Percentiles rank a stretch among this genome's conserved stretches.
Conservation (phyloP, 306 rosid genomes). For the Senna siamea region DNA sequence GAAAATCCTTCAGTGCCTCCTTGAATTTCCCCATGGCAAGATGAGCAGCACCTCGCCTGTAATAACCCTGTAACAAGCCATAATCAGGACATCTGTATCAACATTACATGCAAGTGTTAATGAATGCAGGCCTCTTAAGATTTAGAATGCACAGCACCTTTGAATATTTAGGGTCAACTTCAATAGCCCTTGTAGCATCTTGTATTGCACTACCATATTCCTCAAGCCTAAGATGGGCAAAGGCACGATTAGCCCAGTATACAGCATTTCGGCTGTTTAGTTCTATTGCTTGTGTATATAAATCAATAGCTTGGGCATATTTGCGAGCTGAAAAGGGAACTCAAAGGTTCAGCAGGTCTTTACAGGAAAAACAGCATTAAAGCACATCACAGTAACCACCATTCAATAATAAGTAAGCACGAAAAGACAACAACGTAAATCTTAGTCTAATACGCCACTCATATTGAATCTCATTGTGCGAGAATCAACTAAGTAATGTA, state of each 20-base stretch:
- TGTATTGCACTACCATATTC: slow-evolving; percentile 96
- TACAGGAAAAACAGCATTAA: slow-evolving; percentile 6
- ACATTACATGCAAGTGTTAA: slow-evolving; percentile 23
- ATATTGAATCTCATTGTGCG: slow-evolving; percentile 8
- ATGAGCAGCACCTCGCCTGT: slow-evolving; percentile 93
- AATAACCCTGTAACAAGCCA: slow-evolving; percentile 79
- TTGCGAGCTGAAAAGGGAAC: slow-evolving; percentile 76
- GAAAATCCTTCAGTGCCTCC: slow-evolving; percentile 96
- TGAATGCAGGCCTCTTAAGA: slow-evolving; percentile 20
- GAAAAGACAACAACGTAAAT: background rate
- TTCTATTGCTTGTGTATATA: slow-evolving; percentile 88
- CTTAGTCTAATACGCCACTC: slow-evolving; percentile 6
- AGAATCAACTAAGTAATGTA: slow-evolving; percentile 7
- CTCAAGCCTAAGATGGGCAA: slow-evolving; percentile 93
- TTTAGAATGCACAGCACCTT: slow-evolving; percentile 59
- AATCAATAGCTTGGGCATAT: slow-evolving; percentile 79
- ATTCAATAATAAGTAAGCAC: background rate
- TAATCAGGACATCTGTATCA: slow-evolving; percentile 28
- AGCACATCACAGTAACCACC: slow-evolving; percentile 26
- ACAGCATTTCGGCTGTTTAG: slow-evolving; percentile 77
- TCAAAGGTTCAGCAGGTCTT: slow-evolving; percentile 41
- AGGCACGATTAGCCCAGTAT: slow-evolving; percentile 91
- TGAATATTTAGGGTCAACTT: slow-evolving; percentile 88
- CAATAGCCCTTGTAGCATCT: slow-evolving; percentile 91
- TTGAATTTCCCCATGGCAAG: slow-evolving; percentile 94